These are phyloP conservation scores for Colletotrichum karsti DNA, from an alignment of 2,329 filamentous ascomycete species.

Conservation along the genomic window DNA sequence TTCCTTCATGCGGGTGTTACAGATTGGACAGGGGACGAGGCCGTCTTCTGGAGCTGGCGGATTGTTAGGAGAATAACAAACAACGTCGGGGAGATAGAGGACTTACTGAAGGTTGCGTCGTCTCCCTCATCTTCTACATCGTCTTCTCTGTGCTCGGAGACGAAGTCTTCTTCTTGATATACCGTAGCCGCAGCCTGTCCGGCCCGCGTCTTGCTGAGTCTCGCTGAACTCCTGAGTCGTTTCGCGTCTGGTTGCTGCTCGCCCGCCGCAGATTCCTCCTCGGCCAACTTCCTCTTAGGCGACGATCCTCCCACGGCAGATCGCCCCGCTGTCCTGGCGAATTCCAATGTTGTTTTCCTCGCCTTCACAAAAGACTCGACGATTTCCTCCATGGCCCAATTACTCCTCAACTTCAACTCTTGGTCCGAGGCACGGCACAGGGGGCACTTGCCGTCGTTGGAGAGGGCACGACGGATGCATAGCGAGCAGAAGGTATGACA, in stretches of 20 bases:
- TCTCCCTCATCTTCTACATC: constrained; percentile 11
- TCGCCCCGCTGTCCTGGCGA: constrained; percentile 63
- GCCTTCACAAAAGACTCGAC: constrained; percentile 80
- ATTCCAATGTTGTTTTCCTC: constrained; percentile 67
- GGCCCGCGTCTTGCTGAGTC: constrained; percentile 52
- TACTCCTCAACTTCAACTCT: constrained; percentile 83
- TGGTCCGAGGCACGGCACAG: constrained; percentile 83
- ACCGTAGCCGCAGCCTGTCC: constrained; percentile 47
- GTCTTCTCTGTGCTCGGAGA: constrained; percentile 16
- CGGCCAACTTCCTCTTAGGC: constrained; percentile 62
- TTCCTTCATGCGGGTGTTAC: constrained; percentile 80
- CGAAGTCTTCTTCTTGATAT: constrained; percentile 27
- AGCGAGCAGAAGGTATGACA: constrained; percentile 96
- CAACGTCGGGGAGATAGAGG: neutral
- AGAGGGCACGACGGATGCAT: constrained; percentile 89
- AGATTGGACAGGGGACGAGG: constrained; percentile 85
- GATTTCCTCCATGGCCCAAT: constrained; percentile 85
- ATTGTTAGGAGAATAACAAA: constrained; percentile 30
- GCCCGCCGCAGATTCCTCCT: constrained; percentile 32
- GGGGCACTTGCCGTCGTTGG: constrained; percentile 86
- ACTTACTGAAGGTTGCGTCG: constrained; percentile 13
- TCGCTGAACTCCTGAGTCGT: constrained; percentile 60
- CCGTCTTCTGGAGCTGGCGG: constrained; percentile 67
- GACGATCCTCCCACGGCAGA: constrained; percentile 31
- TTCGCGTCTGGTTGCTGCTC: constrained; percentile 48